These are phyloP conservation scores for Anthoceros angustus DNA, from an alignment of 225 moss, liverwort and hornwort species.

Conservation along the genomic window DNA sequence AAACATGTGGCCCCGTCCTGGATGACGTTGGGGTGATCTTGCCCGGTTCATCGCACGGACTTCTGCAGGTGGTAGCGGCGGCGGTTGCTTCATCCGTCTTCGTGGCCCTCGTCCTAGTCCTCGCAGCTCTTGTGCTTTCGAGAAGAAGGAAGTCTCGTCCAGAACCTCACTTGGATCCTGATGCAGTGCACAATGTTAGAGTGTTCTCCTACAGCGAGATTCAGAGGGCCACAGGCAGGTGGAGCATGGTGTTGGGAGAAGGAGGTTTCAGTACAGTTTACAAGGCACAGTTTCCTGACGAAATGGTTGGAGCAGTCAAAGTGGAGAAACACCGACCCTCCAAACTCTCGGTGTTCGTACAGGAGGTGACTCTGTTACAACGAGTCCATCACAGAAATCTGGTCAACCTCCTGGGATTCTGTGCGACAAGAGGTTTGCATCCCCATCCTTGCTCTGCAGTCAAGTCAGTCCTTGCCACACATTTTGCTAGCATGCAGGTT, in stretches of 20 bases:
- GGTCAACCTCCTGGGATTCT: not conserved
- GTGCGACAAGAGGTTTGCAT: not conserved
- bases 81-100: not conserved
- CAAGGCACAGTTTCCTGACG: not conserved
- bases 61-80: not conserved
- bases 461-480: not conserved
- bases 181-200: not conserved
- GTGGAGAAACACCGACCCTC: not conserved
- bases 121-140: not conserved
- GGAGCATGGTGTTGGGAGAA: not conserved
- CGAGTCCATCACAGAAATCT: not conserved
- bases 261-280: not conserved
- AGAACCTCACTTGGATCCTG: not conserved
- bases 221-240: not conserved
- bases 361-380: not conserved
- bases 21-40: not conserved
- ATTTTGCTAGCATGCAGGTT: not conserved
- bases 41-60: not conserved
- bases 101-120: not conserved
- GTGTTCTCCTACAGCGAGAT: not conserved
- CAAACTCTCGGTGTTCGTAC: not conserved
- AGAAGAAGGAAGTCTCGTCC: not conserved
- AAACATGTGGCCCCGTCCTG: not conserved
- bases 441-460: not conserved
- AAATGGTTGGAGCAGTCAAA: not conserved